These are phyloP conservation scores for Arabidopsis arenosa DNA, from an alignment of 345 rosid species.

Conservation along the genomic window DNA sequence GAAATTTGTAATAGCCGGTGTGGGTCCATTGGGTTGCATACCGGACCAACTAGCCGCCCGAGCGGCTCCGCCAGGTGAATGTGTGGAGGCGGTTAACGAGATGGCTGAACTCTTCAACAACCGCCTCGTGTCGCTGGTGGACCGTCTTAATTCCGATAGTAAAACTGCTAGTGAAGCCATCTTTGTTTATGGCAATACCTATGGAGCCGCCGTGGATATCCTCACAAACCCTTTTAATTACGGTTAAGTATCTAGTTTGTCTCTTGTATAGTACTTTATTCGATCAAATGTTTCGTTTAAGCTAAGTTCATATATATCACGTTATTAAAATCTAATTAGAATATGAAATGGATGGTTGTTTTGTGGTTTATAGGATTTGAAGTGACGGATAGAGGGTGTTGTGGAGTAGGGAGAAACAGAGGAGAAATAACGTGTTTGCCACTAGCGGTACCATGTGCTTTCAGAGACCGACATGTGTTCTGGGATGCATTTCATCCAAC, in stretches of 20 bases:
- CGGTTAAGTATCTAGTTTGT: conserved; percentile 19
- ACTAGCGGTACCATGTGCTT: conserved; percentile 54
- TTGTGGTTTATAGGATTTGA: conserved; percentile 46
- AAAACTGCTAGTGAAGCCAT: conserved; percentile 35
- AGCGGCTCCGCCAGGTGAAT: conserved; percentile 49
- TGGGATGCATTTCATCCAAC: conserved; percentile 83
- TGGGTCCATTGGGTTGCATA: conserved; percentile 74
- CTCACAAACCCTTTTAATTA: conserved; percentile 45
- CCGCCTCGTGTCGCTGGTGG: conserved; percentile 54
- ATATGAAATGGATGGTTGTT: background rate
- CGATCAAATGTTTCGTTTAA: background rate
- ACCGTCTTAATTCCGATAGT: conserved; percentile 50
- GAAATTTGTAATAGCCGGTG: conserved; percentile 63
- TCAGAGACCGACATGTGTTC: conserved; percentile 61
- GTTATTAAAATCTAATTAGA: background rate
- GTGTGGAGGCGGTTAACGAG: conserved; percentile 52
- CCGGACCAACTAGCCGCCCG: conserved; percentile 62
- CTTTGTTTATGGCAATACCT: conserved; percentile 65
- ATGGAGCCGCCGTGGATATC: conserved; percentile 50
- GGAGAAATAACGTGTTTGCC: conserved; percentile 77
- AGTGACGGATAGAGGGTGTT: conserved; percentile 65
- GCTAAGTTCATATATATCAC: background rate
- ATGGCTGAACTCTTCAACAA: conserved; percentile 54
- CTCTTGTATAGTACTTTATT: background rate
- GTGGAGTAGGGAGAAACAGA: conserved; percentile 69